Percentiles rank a stretch among this genome's conserved stretches.
phyloP scores from a whole-genome alignment of 1,284 basidiomycete genomes.

The Trichosporon ovoides region DNA sequence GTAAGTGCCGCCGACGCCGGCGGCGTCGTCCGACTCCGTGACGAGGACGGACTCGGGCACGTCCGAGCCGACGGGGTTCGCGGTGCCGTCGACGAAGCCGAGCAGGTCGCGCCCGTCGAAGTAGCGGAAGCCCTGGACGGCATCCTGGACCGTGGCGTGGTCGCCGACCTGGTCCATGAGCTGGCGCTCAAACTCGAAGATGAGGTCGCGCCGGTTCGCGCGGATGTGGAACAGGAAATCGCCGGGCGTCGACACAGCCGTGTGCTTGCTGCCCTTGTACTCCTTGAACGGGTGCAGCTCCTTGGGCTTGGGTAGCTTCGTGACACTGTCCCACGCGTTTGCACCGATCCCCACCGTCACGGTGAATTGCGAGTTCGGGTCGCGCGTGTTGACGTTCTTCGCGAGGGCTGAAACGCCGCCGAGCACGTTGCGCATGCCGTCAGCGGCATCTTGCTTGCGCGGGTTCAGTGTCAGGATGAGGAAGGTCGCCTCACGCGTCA shows the following conservation, averaged over 20 bases:
- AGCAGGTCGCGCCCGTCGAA: conserved; percentile 22
- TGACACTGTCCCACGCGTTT: conserved; percentile 14
- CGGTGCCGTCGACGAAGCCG: conserved; percentile 22
- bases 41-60: conserved; percentile 5
- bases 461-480: conserved; percentile 28
- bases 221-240: conserved; percentile 20
- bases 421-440: conserved; percentile 5
- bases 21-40: not conserved
- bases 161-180: conserved; percentile 13
- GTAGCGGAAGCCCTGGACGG: conserved; percentile 18
- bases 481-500: conserved; percentile 18
- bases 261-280: conserved; percentile 13
- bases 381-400: conserved; percentile 19
- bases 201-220: conserved; percentile 16
- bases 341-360: conserved; percentile 19
- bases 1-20: conserved; percentile 13
- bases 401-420: not conserved
- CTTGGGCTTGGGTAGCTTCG: conserved; percentile 7
- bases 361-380: conserved; percentile 1
- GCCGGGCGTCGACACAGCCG: conserved; percentile 14
- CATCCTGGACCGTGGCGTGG: conserved; percentile 10
- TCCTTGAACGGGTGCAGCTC: conserved; percentile 19
- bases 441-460: not conserved
- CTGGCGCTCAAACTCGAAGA: conserved; percentile 18
- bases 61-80: conserved; percentile 18